Evolutionary conservation across 2,329 filamentous ascomycete genomes (phyloP).

Genomic region (Colletotrichum viniferum): DNA sequence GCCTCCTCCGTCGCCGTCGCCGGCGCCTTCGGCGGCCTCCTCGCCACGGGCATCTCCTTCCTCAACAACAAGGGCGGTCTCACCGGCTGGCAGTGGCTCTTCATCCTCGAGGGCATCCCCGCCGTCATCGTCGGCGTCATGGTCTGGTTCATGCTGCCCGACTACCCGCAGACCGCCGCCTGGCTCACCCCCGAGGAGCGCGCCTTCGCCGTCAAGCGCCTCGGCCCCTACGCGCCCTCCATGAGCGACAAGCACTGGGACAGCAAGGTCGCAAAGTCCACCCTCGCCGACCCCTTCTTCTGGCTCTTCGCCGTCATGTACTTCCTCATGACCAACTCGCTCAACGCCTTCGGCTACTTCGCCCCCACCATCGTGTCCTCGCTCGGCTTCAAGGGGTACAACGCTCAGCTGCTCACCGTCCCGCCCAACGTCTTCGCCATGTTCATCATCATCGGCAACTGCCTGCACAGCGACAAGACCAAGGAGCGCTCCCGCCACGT

Average conservation of each 20-base stretch:
- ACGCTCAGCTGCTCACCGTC: slow-evolving; percentile 39
- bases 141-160: slow-evolving; percentile 34
- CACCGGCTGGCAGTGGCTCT: slow-evolving; percentile 67
- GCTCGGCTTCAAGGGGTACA: slow-evolving; percentile 35
- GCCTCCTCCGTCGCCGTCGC: slow-evolving; percentile 63
- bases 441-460: slow-evolving; percentile 35
- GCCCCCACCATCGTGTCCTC: slow-evolving; percentile 37
- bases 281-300: slow-evolving; percentile 35
- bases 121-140: slow-evolving; percentile 34
- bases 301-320: slow-evolving; percentile 36
- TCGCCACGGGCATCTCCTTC: slow-evolving; percentile 55
- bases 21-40: slow-evolving; percentile 64
- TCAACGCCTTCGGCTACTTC: slow-evolving; percentile 39
- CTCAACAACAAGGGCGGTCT: slow-evolving; percentile 51
- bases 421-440: slow-evolving; percentile 41
- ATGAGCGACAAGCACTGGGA: slow-evolving; percentile 39
- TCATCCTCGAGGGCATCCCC: slow-evolving; percentile 54
- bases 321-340: slow-evolving; percentile 37
- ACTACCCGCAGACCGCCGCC: slow-evolving; percentile 36
- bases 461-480: slow-evolving; percentile 34
- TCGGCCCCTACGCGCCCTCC: slow-evolving; percentile 36
- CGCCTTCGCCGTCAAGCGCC: slow-evolving; percentile 37
- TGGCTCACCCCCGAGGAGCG: slow-evolving; percentile 37
- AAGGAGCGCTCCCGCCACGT: slow-evolving; percentile 35
- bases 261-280: slow-evolving; percentile 32